Evolutionary conservation across 495 filamentous ascomycete genomes (phyloP).

Genomic region (Hyphodiscus hymeniophilus): DNA sequence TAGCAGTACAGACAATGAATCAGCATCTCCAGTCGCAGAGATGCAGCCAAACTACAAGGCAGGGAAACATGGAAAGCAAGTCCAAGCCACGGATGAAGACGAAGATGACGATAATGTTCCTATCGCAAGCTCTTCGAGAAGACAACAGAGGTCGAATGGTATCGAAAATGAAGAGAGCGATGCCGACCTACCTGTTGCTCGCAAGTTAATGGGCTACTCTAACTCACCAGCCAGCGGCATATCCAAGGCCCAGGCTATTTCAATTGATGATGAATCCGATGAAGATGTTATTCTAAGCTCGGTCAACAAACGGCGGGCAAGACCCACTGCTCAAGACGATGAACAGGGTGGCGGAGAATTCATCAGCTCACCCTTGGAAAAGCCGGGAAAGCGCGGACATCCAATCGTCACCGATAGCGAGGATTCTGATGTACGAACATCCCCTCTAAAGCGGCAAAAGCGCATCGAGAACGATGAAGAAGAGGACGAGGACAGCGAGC

Average conservation of each 20-base stretch:
- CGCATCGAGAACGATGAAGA: slow-evolving; percentile 6
- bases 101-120: not conserved
- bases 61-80: not conserved
- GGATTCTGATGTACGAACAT: not conserved
- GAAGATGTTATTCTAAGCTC: slow-evolving; percentile 1
- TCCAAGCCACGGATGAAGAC: not conserved
- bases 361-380: slow-evolving; percentile 2
- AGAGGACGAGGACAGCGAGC: slow-evolving; percentile 16
- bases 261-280: not conserved
- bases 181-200: not conserved
- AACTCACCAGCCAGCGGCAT: too few species aligned
- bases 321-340: slow-evolving; percentile 6
- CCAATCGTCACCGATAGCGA: not conserved
- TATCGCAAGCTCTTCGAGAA: not conserved
- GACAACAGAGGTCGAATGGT: not conserved
- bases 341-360: slow-evolving; percentile 41
- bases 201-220: too few species aligned
- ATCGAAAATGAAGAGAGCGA: not conserved
- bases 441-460: not conserved
- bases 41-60: not conserved
- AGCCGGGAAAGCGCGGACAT: not conserved
- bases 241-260: too few species aligned
- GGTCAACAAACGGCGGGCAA: not conserved
- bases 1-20: not conserved
- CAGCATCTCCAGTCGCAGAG: not conserved